Evolutionary conservation across 345 rosid species (phyloP), one percentile per base, ranked within the genome.

Genomic region (Rhizophora apiculata): DNA sequence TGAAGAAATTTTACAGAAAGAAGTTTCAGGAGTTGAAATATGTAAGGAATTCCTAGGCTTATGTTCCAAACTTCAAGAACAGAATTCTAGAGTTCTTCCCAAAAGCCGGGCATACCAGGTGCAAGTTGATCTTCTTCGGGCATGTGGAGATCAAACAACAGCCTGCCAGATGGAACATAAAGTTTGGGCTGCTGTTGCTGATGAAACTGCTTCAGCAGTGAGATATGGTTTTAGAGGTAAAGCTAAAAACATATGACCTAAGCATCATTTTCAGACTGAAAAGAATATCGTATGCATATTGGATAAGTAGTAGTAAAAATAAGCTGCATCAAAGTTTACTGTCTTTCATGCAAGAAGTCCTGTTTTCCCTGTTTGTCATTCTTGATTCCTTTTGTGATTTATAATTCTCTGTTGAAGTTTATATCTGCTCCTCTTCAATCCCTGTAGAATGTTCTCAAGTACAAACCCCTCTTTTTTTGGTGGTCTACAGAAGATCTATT

Each of bases 121-220:
- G 63, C 86, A 92, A 82, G 88, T 85, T 71, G 99, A 95, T 85
- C 92, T 95, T 76, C 96, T 87, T 75, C 85, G 87, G 68, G 93
- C 88, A 60, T 88, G 97, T 69, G 76, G 83, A 63, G 88, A 88
- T 68, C 92, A 86, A 75, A 65, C 69, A 54, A 72, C 78, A 31
- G 96, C 97, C 36, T 26, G 76, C 66, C 77, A 86, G 69, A 66
- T 87, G 82, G 96, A 95, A 63, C 83, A 77, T 59, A 84, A 83
- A 74, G 90, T 90, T 63, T 92, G 97, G 97, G 84, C 84, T 72
- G 96, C 99, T 71, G 92, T 92, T 75, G 96, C 96, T 67, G 96
- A 88, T 77, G 99, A 95, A 82, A 95, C 99, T 74, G 96, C 96
- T 67, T 85, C 90, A 56, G 96, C 96, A 56, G 92, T 95, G 72